Conservation (phyloP, 306 rosid genomes). For the Carpinus fangiana region DNA sequence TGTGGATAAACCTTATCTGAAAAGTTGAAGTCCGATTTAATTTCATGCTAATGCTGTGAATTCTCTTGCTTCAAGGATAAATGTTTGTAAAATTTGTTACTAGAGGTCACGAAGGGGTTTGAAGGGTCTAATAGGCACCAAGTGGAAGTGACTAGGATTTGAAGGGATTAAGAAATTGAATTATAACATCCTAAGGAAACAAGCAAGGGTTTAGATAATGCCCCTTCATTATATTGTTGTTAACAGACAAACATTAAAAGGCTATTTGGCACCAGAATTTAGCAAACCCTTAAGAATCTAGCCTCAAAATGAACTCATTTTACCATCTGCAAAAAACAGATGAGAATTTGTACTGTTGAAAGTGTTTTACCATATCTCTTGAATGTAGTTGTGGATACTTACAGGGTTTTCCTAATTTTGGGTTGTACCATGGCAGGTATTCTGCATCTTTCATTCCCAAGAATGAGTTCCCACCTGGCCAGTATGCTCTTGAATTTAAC, state of each 20-base stretch:
- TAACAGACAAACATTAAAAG: not conserved
- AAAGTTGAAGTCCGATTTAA: not conserved
- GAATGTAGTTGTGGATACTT: conserved; percentile 17
- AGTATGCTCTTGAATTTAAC: conserved; percentile 63
- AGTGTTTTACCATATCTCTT: conserved; percentile 8
- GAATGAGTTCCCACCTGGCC: conserved; percentile 65
- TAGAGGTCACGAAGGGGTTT: not conserved
- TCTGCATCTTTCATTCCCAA: conserved; percentile 69
- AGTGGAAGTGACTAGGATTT: not conserved
- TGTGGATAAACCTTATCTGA: not conserved
- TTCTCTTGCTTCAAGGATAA: not conserved
- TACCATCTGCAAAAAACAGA: too few relatives aligned
- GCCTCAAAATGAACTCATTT: not conserved
- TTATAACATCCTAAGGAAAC: not conserved
- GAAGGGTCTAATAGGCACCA: not conserved
- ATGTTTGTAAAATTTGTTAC: not conserved
- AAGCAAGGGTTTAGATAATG: not conserved
- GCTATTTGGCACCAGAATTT: not conserved
- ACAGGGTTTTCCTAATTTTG: conserved; percentile 18
- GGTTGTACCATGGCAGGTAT: conserved; percentile 60
- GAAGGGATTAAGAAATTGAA: not conserved
- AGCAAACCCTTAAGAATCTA: conserved; percentile 3
- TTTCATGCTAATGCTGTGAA: not conserved
- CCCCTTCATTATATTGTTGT: not conserved
- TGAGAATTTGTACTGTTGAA: not conserved